Conservation (phyloP, 140 eudicot species). For the Stevia rebaudiana region DNA sequence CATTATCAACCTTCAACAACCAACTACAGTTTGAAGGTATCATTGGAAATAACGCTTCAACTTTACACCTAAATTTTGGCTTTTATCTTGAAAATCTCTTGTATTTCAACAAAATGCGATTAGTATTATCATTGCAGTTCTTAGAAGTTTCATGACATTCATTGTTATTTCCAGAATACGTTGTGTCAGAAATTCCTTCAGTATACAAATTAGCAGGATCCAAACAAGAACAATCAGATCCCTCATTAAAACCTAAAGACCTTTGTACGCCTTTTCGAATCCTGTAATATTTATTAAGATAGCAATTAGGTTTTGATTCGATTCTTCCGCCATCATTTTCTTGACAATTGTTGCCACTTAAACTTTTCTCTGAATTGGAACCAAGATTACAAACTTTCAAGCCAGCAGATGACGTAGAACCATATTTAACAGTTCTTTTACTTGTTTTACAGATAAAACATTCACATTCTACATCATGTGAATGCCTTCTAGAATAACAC, state of each 20-base stretch:
- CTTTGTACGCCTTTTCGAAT: constrained; percentile 24
- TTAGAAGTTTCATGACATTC: constrained; percentile 21
- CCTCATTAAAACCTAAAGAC: constrained; percentile 17
- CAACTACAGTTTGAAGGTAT: constrained; percentile 22
- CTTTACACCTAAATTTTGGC: constrained; percentile 20
- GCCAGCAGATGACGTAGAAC: constrained; percentile 19
- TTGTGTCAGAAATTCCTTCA: constrained; percentile 17
- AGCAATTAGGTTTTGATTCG: constrained; percentile 24
- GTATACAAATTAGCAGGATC: constrained; percentile 20
- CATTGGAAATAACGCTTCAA: constrained; percentile 24
- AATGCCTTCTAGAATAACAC: constrained; percentile 26
- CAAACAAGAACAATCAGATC: constrained; percentile 21
- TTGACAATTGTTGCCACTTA: constrained; percentile 24
- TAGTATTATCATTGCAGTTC: constrained; percentile 13
- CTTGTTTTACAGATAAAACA: constrained; percentile 10
- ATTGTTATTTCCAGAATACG: constrained; percentile 23
- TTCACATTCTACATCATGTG: constrained; percentile 15
- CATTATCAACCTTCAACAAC: background rate
- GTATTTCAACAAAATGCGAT: constrained; percentile 37
- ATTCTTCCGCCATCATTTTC: constrained; percentile 24
- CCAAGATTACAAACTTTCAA: constrained; percentile 19
- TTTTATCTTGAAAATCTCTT: constrained; percentile 37
- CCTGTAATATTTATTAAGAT: constrained; percentile 40
- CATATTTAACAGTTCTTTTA: constrained; percentile 11
- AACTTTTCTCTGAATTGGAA: constrained; percentile 21